Conservation (phyloP, 176 grass and related monocot genomes). For the Rhynchospora breviuscula region DNA sequence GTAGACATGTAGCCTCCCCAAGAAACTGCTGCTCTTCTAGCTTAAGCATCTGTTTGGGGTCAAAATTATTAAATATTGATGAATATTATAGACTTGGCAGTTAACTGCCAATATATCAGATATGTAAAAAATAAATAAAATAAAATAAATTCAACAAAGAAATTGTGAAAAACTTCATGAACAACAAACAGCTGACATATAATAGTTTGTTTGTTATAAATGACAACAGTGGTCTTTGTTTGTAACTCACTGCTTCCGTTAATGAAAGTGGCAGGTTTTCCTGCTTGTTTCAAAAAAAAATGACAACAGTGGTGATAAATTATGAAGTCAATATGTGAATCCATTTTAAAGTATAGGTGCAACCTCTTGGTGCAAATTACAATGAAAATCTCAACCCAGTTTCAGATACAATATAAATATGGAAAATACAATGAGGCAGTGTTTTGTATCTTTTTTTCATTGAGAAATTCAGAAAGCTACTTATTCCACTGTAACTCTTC, state of each 20-base stretch:
- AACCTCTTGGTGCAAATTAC: neutral
- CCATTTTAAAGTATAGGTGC: neutral
- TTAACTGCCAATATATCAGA: slow-evolving; percentile 11
- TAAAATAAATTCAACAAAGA: neutral
- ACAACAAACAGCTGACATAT: neutral
- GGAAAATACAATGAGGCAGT: neutral
- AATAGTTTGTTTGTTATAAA: neutral
- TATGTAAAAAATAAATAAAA: neutral
- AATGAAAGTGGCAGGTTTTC: too few relatives aligned
- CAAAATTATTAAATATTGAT: slow-evolving; percentile 23
- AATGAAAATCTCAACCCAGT: neutral
- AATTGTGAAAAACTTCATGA: neutral
- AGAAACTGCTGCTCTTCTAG: slow-evolving; percentile 94
- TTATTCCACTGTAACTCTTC: neutral
- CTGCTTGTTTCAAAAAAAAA: too few relatives aligned
- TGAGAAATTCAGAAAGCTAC: neutral
- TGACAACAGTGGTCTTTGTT: neutral
- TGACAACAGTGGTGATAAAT: neutral
- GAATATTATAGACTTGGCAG: slow-evolving; percentile 25
- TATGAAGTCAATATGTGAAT: too few relatives aligned
- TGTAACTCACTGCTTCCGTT: too few relatives aligned
- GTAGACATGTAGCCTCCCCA: slow-evolving; percentile 71
- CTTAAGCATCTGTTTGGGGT: slow-evolving; percentile 72
- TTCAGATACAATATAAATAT: neutral
- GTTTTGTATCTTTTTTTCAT: neutral